Evolutionary conservation across 257 asterid species (phyloP), one percentile per base, ranked within the genome.

Genomic region (Datura wrightii): DNA sequence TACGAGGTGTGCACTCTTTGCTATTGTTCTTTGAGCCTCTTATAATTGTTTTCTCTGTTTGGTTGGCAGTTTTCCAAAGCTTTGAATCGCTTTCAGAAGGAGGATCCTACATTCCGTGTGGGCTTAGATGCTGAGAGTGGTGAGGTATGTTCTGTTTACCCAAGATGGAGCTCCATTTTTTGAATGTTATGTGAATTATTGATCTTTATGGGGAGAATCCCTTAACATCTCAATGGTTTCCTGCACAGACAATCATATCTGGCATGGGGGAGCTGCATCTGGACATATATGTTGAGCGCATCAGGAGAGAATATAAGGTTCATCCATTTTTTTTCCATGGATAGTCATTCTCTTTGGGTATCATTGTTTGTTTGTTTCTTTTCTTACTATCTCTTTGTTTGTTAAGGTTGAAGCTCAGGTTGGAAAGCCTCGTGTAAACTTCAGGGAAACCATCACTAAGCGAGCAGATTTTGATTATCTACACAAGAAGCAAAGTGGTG

Each of bases 211-310:
- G 63, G 48, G 74, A 19, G 67, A 85, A 65, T 59, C 41, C 39
- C 19, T 87, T 67, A 46, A 85, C 82, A 66, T 83, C 81, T 79
- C 52, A 83, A 88, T 88, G 82, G 79, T 88, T 83, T 90, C 6
- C 16, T 92, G 90, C 84, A 86, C 93, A 97, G 98, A 97, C 99
- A 63, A 97, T 97, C 87, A 95, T 97, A 44, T 97, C 99, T 79
- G 99, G 99, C 82, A 97, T 97, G 99, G 99, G 99, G 85, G 99
- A 97, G 89, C 93, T 97, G 85, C 99, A 97, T 89, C 89, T 97
- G 92, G 98, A 94, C 89, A 90, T 97, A 86, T 97, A 97, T 80
- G 99, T 97, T 80, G 99, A 97, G 90, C 98, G 99, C 83, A 97
- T 97, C 92, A 89, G 92, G 84, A 93, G 99, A 88, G 99, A 97